Base-by-base conservation (phyloP, 1,284 basidiomycete genomes). In the Trametes versicolor region DNA sequence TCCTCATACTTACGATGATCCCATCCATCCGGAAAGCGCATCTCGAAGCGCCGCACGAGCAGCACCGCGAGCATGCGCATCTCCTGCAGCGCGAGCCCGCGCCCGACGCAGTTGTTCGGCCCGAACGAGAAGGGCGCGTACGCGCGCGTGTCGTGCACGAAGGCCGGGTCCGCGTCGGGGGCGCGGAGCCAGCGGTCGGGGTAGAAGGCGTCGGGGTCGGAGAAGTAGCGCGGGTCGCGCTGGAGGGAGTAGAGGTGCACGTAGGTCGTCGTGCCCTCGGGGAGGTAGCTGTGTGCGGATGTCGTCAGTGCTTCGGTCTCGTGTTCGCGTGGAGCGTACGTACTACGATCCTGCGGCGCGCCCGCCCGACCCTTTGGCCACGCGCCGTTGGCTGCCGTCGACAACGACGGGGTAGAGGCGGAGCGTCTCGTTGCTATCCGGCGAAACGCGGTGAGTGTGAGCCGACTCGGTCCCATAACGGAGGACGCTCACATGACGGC, bases 391-490 rank as follows among this genome's bases (percentile, higher is more conserved):
- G 27, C 83, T 80, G 43, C 82, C 83, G 32, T 81, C 83, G 7
- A 82, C 80, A 10, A 88, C 77, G 10, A 86, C 79, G 9, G 88
- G 86, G 45, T 81, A 80, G 43, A 90, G 75, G 45, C 89, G 80
- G 52, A 90, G 71, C 0, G 82, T 75, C 72, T 91, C 89, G 47
- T 89, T 87, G 63, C 88, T 90, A 23, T 6, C 3, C 43, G 45
- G 8, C 10, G 7, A 1, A 6, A 15, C 23, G 25, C 21, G 10
- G 21, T 43, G 15, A 43, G 41, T 17, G 8, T 25, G 6, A 17
- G 13, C 7, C 13, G 34, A 36, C 19, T 9, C 41, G 12, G 5
- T 5, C 12, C 1, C 23, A 0, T 56, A 69, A 67, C 21, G 8
- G 29, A 1, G 2, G 15, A 12, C 7, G 68, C 75, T 59, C 48